Base-by-base conservation (phyloP, 2,329 filamentous ascomycete genomes). In the Aspergillus sp. region DNA sequence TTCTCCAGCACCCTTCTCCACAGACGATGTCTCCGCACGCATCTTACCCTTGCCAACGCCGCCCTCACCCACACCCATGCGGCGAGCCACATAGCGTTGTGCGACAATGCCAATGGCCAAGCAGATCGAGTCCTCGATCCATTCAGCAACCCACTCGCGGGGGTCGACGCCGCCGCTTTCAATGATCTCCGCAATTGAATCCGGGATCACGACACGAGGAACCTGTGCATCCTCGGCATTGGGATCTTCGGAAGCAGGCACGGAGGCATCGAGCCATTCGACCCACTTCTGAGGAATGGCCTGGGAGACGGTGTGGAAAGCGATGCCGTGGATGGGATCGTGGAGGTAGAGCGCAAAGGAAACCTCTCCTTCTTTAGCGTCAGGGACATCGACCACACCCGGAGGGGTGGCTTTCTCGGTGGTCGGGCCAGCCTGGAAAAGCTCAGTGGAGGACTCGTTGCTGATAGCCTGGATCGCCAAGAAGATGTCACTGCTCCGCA, bases 61-160 rank as follows among this genome's bases (percentile, higher is more conserved):
- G 59, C 87, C 86, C 66, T 95, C 89, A 9, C 91, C 91, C 7
- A 98, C 91, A 9, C 93, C 91, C 93, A 98, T 98, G 44, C 93
- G 77, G 48, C 87, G 81, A 5, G 93, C 91, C 13, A 98, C 93
- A 63, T 98, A 98, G 51, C 90, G 78, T 76, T 98, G 93, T 2
- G 93, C 93, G 4, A 97, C 85, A 6, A 95, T 74, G 12, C 93
- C 91, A 0, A 94, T 80, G 4, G 83, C 80, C 39, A 97, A 72
- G 33, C 76, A 82, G 29, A 98, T 75, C 0, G 83, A 73, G 70
- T 97, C 91, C 70, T 97, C 91, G 37, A 98, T 79, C 93, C 93
- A 98, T 67, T 97, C 93, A 3, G 90, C 86, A 32, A 95, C 88
- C 93, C 93, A 98, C 66, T 98, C 93, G 45, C 93, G 78, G 0